Conservation (phyloP, 1,284 basidiomycete genomes). For the Cryptococcus jaspeensis region DNA sequence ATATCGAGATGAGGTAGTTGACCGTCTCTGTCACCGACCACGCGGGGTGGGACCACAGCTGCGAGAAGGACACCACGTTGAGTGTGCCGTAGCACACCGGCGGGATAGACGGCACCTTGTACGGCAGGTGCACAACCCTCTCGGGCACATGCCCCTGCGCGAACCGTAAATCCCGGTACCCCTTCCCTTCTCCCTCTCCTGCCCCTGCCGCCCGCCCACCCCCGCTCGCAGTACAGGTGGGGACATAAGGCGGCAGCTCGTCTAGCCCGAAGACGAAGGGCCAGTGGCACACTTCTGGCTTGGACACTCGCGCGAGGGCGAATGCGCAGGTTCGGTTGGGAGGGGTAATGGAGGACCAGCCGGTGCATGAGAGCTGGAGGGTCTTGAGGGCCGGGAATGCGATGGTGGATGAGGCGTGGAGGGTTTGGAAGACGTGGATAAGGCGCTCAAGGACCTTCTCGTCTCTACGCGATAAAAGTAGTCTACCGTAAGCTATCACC, state of each 20-base stretch:
- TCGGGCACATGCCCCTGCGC: background rate
- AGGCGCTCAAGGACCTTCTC: conserved; percentile 13
- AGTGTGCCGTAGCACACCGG: background rate
- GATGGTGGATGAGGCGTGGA: background rate
- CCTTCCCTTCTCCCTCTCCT: background rate
- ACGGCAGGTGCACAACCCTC: background rate
- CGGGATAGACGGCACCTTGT: background rate
- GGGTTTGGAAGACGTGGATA: background rate
- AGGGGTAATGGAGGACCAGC: conserved; percentile 1
- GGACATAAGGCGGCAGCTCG: background rate
- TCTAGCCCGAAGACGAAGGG: conserved; percentile 1
- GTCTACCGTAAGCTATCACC: conserved; percentile 4
- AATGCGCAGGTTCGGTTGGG: conserved; percentile 2
- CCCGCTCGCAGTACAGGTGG: background rate
- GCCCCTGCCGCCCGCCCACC: background rate
- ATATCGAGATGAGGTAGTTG: background rate
- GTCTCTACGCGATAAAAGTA: background rate
- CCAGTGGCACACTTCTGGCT: background rate
- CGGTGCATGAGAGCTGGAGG: background rate
- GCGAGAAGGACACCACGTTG: background rate
- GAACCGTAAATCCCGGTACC: background rate
- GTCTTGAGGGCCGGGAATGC: background rate
- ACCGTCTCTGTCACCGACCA: background rate
- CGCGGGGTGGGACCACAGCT: background rate
- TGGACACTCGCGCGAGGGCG: background rate